Evolutionary conservation across 495 filamentous ascomycete genomes (phyloP).

Genomic region (Monascus purpureus): DNA sequence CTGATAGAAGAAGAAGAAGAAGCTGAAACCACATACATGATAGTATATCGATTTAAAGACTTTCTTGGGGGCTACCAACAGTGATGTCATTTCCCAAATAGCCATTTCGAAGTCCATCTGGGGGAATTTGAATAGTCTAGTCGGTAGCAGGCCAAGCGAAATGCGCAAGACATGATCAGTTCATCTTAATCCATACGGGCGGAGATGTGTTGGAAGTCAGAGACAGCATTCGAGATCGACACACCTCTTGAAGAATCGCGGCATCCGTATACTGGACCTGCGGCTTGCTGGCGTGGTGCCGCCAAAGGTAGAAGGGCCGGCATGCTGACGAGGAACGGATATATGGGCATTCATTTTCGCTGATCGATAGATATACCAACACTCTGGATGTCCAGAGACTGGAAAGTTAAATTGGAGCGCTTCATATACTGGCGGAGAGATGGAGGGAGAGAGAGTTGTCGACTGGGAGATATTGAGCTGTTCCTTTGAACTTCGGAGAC

Average conservation of each 20-base stretch:
- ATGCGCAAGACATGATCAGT: background rate
- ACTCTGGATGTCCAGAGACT: conserved; percentile 8
- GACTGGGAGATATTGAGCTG: no score
- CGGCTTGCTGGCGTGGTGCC: conserved; percentile 32
- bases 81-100: conserved; percentile 64
- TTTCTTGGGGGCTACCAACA: conserved; percentile 63
- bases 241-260: conserved; percentile 42
- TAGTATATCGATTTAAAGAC: conserved; percentile 68
- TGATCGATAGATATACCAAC: conserved; percentile 1
- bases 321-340: conserved; percentile 46
- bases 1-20: no score
- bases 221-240: background rate
- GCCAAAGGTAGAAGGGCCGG: conserved; percentile 38
- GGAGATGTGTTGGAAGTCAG: background rate
- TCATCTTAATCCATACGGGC: background rate
- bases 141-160: background rate
- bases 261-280: conserved; percentile 40
- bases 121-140: conserved; percentile 49
- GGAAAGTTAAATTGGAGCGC: conserved; percentile 1
- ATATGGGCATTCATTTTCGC: conserved; percentile 48
- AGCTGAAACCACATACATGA: conserved; percentile 36
- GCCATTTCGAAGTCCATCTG: conserved; percentile 66
- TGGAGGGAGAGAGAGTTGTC: no score
- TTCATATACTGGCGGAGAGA: no score
- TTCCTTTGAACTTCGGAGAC: no score